Conservation (phyloP, 2,329 filamentous ascomycete genomes). For the Reticulascus tulasneorum region DNA sequence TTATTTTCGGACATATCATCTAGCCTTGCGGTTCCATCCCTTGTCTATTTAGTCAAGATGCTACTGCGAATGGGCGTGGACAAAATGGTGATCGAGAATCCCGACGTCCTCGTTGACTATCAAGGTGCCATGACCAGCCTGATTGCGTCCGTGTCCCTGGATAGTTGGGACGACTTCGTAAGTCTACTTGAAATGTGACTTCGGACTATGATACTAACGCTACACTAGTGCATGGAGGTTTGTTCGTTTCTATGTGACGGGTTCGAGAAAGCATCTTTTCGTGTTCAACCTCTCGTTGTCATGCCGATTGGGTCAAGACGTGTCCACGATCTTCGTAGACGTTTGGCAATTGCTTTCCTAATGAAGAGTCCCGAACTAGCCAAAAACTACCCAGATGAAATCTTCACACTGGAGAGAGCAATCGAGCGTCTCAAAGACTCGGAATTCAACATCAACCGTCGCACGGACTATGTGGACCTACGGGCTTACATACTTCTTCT, state of each 20-base stretch:
- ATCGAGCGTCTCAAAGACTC: constrained; percentile 41
- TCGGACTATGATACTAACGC: constrained; percentile 7
- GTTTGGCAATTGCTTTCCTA: constrained; percentile 63
- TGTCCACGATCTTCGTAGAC: constrained; percentile 58
- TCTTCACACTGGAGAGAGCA: constrained; percentile 38
- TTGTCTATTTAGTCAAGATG: constrained; percentile 37
- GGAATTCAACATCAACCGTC: constrained; percentile 47
- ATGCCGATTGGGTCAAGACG: constrained; percentile 50
- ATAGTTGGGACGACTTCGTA: constrained; percentile 38
- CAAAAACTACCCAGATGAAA: constrained; percentile 34
- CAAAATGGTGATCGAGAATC: constrained; percentile 33
- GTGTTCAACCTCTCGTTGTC: constrained; percentile 53
- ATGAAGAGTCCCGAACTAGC: constrained; percentile 46
- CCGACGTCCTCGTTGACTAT: constrained; percentile 30
- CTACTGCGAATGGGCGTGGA: constrained; percentile 55
- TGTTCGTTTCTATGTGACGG: constrained; percentile 42
- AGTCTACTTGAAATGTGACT: constrained; percentile 19
- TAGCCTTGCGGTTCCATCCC: constrained; percentile 27
- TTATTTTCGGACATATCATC: constrained; percentile 35
- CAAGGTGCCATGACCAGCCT: constrained; percentile 41
- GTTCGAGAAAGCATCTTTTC: constrained; percentile 46
- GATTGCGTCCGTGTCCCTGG: constrained; percentile 33
- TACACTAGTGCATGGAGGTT: constrained; percentile 44
- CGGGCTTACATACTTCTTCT: constrained; percentile 63
- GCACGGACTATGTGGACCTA: constrained; percentile 67